phyloP scores from a whole-genome alignment of 306 rosid species.

The Dalbergia cultrata region DNA sequence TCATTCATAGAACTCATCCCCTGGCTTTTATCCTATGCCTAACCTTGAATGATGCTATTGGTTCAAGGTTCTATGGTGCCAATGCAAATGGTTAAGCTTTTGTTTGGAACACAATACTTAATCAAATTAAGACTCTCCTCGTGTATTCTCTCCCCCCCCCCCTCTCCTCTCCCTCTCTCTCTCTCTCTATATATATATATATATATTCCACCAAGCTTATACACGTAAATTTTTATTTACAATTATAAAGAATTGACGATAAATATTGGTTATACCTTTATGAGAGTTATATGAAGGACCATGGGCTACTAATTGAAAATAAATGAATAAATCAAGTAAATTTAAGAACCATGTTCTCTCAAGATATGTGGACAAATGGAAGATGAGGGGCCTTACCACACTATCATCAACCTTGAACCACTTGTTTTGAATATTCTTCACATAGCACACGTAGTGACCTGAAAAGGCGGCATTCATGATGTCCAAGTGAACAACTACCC shows the following conservation, averaged over 20 bases:
- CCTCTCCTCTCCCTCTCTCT: too few species aligned
- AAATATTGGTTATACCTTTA: slow-evolving; percentile 9
- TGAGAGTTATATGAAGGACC: slow-evolving; percentile 22
- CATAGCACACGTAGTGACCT: slow-evolving; percentile 96
- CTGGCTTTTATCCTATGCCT: background rate
- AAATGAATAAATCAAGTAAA: background rate
- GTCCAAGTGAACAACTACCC: slow-evolving; percentile 95
- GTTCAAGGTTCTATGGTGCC: slow-evolving; percentile 11
- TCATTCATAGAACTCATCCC: slow-evolving; percentile 21
- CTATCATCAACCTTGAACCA: slow-evolving; percentile 99
- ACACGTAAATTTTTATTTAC: background rate
- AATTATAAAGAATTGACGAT: background rate
- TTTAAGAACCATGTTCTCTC: background rate
- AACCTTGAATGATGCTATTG: slow-evolving; percentile 1
- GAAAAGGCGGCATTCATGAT: slow-evolving; percentile 94
- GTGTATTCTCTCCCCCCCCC: background rate
- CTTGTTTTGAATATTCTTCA: slow-evolving; percentile 84
- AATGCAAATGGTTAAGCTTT: background rate
- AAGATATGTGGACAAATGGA: slow-evolving; percentile 34
- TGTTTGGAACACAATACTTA: background rate
- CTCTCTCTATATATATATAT: too few species aligned
- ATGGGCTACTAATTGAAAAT: slow-evolving; percentile 10
- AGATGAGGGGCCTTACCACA: slow-evolving; percentile 63
- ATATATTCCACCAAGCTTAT: background rate
- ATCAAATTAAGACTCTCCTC: background rate